Base-by-base conservation (phyloP, 2,329 filamentous ascomycete species). In the Geosmithia morbida region DNA sequence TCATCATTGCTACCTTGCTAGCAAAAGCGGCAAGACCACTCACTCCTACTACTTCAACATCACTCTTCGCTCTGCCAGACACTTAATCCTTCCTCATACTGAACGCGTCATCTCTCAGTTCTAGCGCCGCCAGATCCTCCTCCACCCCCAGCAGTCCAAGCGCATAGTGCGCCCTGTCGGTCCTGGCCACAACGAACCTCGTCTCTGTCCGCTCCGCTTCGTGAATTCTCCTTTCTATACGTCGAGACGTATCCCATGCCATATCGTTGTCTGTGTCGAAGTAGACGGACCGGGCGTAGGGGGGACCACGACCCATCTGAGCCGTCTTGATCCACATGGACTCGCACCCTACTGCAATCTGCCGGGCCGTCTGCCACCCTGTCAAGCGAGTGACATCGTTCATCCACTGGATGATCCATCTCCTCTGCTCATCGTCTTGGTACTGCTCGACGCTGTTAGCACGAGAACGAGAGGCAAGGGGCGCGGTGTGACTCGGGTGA, bases 331-430 rank as follows among this genome's bases (percentile, higher is more conserved):
- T 72, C 92, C 92, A 98, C 0, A 80, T 75, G 2, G 80, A 82
- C 62, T 97, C 89, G 61, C 87, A 94, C 1, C 87, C 88, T 45
- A 77, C 72, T 0, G 87, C 87, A 52, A 96, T 90, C 41, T 88
- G 79, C 33, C 79, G 75, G 1, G 87, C 85, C 1, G 84, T 87
- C 56, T 87, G 83, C 85, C 87, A 96, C 1, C 92, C 92, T 0
- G 87, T 95, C 7, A 92, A 70, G 1, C 81, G 77, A 2, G 84
- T 78, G 40, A 94, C 81, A 55, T 87, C 81, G 54, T 80, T 75
- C 48, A 96, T 72, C 26, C 84, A 79, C 33, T 74, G 72, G 52
- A 96, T 74, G 0, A 83, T 76, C 85, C 87, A 94, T 49, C 76
- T 73, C 1, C 92, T 79, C 57, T 97, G 88, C 1, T 65, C 67